A percentile compares a stretch with the other conserved stretches of the same genome.
Evolutionary conservation across 805 yeast species (phyloP).

Genomic region (Yarrowia divulgata): DNA sequence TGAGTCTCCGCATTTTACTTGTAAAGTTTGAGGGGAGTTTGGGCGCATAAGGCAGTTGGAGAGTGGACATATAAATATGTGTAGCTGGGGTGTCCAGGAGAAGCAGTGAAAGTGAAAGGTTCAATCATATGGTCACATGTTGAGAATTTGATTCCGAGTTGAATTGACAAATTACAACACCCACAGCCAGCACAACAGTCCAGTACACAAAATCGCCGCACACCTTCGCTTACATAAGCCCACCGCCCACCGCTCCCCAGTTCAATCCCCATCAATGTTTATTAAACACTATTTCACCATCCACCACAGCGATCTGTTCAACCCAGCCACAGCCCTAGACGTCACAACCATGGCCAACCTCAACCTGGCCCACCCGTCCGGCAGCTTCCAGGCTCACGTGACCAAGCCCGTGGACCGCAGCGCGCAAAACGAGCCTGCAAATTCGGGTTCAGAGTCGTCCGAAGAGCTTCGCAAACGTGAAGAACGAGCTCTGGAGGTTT

Average conservation of each 20-base stretch:
- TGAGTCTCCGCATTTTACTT: constrained; percentile 7
- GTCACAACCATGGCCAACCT: constrained; percentile 26
- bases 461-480: constrained; percentile 5
- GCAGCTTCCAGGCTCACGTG: constrained; percentile 32
- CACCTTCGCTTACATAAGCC: not conserved
- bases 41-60: not conserved
- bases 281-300: constrained; percentile 3
- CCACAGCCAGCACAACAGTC: not conserved
- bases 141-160: too few species aligned
- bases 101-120: too few species aligned
- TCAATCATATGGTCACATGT: too few species aligned
- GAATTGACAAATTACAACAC: too few species aligned
- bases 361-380: constrained; percentile 17
- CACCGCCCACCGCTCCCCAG: not conserved
- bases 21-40: not conserved
- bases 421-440: too few species aligned
- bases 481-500: constrained; percentile 18
- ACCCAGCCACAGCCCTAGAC: constrained; percentile 9
- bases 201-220: too few species aligned
- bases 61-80: not conserved
- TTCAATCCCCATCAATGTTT: constrained; percentile 17
- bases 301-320: constrained; percentile 3
- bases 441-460: not conserved
- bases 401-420: constrained; percentile 18
- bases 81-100: too few species aligned